These are phyloP conservation scores for Monosporascus cannonballus DNA, from an alignment of 2,329 filamentous ascomycete genomes.

Conservation along the genomic window DNA sequence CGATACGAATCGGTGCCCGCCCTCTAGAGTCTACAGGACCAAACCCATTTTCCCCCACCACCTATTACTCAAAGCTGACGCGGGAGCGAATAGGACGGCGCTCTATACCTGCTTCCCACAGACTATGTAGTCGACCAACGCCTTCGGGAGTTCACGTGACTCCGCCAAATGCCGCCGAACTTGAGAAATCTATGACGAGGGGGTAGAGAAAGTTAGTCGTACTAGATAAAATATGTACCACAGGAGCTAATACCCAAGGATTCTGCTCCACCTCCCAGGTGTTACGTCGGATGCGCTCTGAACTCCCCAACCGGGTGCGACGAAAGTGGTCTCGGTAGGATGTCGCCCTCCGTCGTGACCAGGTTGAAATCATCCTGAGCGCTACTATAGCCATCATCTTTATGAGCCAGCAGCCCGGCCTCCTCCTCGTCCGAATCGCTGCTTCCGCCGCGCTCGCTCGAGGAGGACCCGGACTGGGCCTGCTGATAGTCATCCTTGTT, in stretches of 20 bases:
- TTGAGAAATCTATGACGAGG: neutral
- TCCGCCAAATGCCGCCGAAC: neutral
- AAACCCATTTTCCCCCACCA: no score
- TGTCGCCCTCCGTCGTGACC: slow-evolving; percentile 34
- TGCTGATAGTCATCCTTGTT: slow-evolving; percentile 28
- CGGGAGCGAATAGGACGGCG: neutral
- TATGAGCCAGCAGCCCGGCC: slow-evolving; percentile 38
- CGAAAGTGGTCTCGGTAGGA: slow-evolving; percentile 29
- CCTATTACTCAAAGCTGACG: neutral
- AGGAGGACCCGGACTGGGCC: slow-evolving; percentile 23
- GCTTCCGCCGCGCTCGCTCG: slow-evolving; percentile 26
- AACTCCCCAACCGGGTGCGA: slow-evolving; percentile 13
- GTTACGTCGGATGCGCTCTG: slow-evolving; percentile 17
- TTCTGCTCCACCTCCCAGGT: slow-evolving; percentile 12
- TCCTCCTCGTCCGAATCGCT: slow-evolving; percentile 42
- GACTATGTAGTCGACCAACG: neutral
- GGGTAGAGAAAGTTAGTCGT: neutral
- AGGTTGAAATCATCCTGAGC: slow-evolving; percentile 26
- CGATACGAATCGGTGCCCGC: no score
- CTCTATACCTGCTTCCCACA: neutral
- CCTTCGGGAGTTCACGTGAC: neutral
- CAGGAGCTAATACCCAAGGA: neutral
- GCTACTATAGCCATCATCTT: slow-evolving; percentile 24
- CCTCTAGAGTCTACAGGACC: no score
- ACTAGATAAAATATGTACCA: neutral